Evolutionary conservation across 306 rosid species (phyloP), one percentile per base, ranked within the genome.

Genomic region (Castanea sativa): DNA sequence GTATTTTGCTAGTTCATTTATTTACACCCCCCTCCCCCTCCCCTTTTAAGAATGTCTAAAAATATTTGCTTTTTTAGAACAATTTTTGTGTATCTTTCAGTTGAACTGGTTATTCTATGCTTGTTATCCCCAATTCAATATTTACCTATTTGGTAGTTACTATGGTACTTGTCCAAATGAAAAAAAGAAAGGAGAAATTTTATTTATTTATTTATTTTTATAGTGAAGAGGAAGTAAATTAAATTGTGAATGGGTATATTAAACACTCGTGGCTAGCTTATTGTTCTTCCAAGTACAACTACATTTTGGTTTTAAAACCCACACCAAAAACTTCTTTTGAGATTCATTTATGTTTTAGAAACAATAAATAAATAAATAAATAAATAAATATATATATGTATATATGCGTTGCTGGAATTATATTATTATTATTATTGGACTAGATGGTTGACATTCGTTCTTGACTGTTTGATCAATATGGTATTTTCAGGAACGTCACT

Each of bases 401-500:
- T 14, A 69, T 2, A 49, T 59, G 33, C 38, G 20, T 78, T 11
- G 32, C 65, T 60, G 61, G 45, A 68, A 32, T 33, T 7, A 2
- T 67, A 52, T 15, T 64, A 67, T 51, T 43, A 67, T 51, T 43
- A 7, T 76, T 68, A 21, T 67, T 77, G 52, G 16, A 12, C 43
- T 61, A 20, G 68, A 20, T 38, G 65, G 6, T 56, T 33, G 33
- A 56, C 45, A 73, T 30, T 73, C 60, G 11, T 49, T 68, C 53
- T 41, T 84, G 45, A 82, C 71, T 35, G 60, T 74, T 52, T 74
- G 56, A 71, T 76, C 83, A 69, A 49, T 83, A 41, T 73, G 55
- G 8, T 80, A 58, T 77, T 79, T 79, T 81, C 90, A 95, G 99
- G 99, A 92, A 82, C 97, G 99, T 60, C 99, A 90, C 82, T 92